Percentiles rank a stretch among this genome's conserved stretches.
Evolutionary conservation across 2,329 filamentous ascomycete genomes (phyloP).

Genomic region (Diaporthe vexans): DNA sequence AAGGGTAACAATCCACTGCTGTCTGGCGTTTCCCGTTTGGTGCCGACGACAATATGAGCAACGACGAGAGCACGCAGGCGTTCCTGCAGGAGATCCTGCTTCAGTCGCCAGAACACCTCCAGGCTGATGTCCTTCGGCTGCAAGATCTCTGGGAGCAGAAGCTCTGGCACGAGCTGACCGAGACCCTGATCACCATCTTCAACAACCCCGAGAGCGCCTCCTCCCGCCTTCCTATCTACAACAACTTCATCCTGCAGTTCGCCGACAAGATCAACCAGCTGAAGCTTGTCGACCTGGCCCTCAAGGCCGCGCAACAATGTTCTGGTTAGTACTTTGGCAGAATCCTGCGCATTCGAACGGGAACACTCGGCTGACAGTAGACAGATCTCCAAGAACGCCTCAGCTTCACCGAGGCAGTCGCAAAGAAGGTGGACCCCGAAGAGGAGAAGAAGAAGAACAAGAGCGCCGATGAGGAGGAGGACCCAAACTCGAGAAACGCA

Average conservation of each 20-base stretch:
- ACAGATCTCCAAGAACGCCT: slow-evolving; percentile 89
- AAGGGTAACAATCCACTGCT: not conserved
- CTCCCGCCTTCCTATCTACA: slow-evolving; percentile 91
- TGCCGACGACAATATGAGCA: slow-evolving; percentile 68
- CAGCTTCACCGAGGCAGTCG: slow-evolving; percentile 84
- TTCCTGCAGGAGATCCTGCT: slow-evolving; percentile 71
- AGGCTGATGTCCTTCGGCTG: slow-evolving; percentile 89
- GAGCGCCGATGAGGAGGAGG: slow-evolving; percentile 42
- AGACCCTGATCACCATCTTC: slow-evolving; percentile 90
- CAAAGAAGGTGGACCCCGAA: slow-evolving; percentile 90
- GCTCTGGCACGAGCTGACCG: slow-evolving; percentile 98
- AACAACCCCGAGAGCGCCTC: slow-evolving; percentile 82
- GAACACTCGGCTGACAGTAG: slow-evolving; percentile 29
- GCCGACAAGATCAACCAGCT: slow-evolving; percentile 99
- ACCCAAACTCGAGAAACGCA: slow-evolving; percentile 82
- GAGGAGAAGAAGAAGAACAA: slow-evolving; percentile 56
- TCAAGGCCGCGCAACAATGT: slow-evolving; percentile 89
- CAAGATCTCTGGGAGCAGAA: slow-evolving; percentile 99
- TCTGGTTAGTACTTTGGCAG: slow-evolving; percentile 66
- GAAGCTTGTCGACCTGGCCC: slow-evolving; percentile 91
- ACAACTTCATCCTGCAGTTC: slow-evolving; percentile 95
- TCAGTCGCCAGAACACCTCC: slow-evolving; percentile 78
- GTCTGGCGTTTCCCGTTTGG: slow-evolving; percentile 29
- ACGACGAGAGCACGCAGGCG: slow-evolving; percentile 88
- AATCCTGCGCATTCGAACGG: not conserved